phyloP scores from a whole-genome alignment of 176 grass and related monocot genomes.

The Calamus simplicifolius region DNA sequence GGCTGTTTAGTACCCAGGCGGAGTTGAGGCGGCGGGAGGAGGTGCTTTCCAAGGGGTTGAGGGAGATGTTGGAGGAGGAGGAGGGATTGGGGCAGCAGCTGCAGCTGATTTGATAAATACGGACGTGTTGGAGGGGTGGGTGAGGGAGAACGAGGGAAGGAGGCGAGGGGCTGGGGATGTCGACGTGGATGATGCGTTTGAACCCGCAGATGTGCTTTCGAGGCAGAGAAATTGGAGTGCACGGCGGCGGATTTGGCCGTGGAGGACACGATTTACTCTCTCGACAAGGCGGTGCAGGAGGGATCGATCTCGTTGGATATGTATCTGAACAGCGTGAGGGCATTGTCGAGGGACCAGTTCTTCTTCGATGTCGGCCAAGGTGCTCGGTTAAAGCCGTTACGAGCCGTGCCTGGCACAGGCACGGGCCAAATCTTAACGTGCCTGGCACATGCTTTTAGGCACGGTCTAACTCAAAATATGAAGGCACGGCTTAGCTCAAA shows the following conservation, averaged over 20 bases:
- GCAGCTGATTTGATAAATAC: slow-evolving; percentile 60
- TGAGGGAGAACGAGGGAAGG: slow-evolving; percentile 30
- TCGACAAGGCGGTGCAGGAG: slow-evolving; percentile 79
- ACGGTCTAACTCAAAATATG: too few relatives aligned
- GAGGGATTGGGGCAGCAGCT: slow-evolving; percentile 59
- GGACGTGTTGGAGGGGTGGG: slow-evolving; percentile 50
- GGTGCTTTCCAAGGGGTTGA: slow-evolving; percentile 38
- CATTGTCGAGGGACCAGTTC: slow-evolving; percentile 60
- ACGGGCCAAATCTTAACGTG: too few relatives aligned
- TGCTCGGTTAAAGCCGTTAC: too few relatives aligned
- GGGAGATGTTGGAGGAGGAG: too few relatives aligned
- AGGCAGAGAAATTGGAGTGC: slow-evolving; percentile 67
- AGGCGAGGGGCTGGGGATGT: slow-evolving; percentile 3
- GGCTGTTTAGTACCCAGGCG: slow-evolving; percentile 47
- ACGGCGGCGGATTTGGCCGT: slow-evolving; percentile 52
- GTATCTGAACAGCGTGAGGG: slow-evolving; percentile 59
- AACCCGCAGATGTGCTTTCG: slow-evolving; percentile 41
- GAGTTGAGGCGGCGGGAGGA: slow-evolving; percentile 41
- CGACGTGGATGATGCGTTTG: slow-evolving; percentile 33
- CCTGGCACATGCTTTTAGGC: too few relatives aligned
- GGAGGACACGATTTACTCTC: slow-evolving; percentile 63
- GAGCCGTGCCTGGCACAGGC: slow-evolving; percentile 45
- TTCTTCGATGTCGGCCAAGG: slow-evolving; percentile 56
- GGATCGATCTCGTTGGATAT: slow-evolving; percentile 50
- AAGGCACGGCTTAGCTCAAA: too few relatives aligned